Evolutionary conservation across 306 rosid genomes (phyloP).

Genomic region (Carpinus fangiana): DNA sequence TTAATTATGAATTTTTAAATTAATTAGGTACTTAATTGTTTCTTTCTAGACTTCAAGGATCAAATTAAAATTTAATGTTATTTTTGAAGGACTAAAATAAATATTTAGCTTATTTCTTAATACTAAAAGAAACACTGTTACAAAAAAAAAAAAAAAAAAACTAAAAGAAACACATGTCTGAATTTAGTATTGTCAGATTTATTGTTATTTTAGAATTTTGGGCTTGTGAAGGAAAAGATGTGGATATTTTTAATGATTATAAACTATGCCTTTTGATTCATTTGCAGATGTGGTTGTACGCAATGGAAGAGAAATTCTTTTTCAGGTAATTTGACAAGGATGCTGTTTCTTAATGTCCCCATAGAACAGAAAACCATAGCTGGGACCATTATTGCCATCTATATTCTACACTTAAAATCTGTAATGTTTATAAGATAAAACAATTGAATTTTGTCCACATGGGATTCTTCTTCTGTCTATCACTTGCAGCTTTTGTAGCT

Average conservation of each 20-base stretch:
- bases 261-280: conserved; percentile 16
- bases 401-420: neutral
- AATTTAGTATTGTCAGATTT: neutral
- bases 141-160: too few species aligned
- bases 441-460: neutral
- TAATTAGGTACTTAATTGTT: neutral
- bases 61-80: neutral
- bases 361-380: neutral
- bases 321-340: conserved; percentile 61
- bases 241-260: conserved; percentile 13
- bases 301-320: conserved; percentile 75
- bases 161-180: neutral
- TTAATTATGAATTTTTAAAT: neutral
- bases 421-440: neutral
- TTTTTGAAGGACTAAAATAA: neutral
- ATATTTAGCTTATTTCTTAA: neutral
- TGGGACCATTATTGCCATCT: neutral
- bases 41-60: neutral
- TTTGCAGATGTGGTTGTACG: conserved; percentile 53
- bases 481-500: neutral
- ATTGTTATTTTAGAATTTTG: conserved; percentile 8
- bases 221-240: neutral
- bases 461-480: neutral
- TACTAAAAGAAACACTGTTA: neutral
- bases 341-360: neutral